Percentiles rank a stretch among this genome's conserved stretches.
Conservation (phyloP, 208 protist species). For the Leishmania turanica region DNA sequence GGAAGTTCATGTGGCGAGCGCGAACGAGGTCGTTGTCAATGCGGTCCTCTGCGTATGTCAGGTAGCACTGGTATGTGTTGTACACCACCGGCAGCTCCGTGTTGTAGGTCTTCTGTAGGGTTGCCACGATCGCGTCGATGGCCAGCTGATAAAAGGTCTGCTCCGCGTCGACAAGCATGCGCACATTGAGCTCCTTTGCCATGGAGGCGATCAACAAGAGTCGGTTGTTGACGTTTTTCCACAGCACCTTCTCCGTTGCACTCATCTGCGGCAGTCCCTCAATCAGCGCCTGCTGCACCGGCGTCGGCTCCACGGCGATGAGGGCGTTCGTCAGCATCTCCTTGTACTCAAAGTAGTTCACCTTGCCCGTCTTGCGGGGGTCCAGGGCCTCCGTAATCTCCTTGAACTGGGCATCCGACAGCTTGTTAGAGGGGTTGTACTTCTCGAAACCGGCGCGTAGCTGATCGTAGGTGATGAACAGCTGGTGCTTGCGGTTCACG, state of each 20-base stretch:
- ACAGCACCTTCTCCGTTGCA: slow-evolving; percentile 74
- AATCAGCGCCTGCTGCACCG: slow-evolving; percentile 59
- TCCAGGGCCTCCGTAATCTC: slow-evolving; percentile 69
- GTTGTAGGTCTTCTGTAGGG: slow-evolving; percentile 93
- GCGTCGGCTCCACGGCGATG: slow-evolving; percentile 58
- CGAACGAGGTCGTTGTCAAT: slow-evolving; percentile 90
- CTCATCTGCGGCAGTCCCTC: slow-evolving; percentile 72
- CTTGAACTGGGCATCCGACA: slow-evolving; percentile 59
- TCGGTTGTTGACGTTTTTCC: slow-evolving; percentile 65
- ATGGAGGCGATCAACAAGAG: slow-evolving; percentile 75
- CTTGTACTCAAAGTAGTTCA: slow-evolving; percentile 92
- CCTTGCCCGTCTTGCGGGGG: slow-evolving; percentile 60
- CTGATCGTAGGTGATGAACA: slow-evolving; percentile 71
- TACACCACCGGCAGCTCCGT: slow-evolving; percentile 89
- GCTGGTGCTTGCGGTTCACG: slow-evolving; percentile 61
- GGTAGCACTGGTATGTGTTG: slow-evolving; percentile 98
- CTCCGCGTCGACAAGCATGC: slow-evolving; percentile 96
- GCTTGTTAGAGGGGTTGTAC: slow-evolving; percentile 31
- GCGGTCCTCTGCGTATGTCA: slow-evolving; percentile 90
- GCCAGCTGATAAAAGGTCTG: slow-evolving; percentile 97
- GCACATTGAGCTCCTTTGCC: slow-evolving; percentile 71
- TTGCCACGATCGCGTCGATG: slow-evolving; percentile 92
- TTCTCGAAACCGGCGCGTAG: slow-evolving; percentile 56
- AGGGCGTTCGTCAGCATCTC: slow-evolving; percentile 80
- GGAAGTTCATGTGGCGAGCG: slow-evolving; percentile 72